phyloP scores from a whole-genome alignment of 2,329 filamentous ascomycete species.

The Didymella keratinophila region DNA sequence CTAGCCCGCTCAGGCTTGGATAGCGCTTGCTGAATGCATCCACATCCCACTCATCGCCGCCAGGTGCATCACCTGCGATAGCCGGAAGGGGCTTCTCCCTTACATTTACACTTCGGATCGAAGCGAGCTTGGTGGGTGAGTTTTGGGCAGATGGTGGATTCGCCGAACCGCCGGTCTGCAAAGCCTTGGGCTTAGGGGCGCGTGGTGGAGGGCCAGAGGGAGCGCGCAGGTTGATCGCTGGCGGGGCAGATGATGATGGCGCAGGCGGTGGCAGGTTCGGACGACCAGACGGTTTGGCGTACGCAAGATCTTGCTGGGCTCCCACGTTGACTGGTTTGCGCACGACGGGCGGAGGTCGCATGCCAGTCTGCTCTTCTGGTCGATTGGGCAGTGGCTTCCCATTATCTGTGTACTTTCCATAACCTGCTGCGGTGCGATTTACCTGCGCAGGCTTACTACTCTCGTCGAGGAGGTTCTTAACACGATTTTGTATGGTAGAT shows the following conservation, averaged over 20 bases:
- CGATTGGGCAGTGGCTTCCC: constrained; percentile 42
- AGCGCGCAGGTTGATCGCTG: constrained; percentile 39
- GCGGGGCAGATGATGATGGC: constrained; percentile 45
- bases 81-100: constrained; percentile 37
- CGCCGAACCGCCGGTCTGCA: constrained; percentile 57
- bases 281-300: constrained; percentile 39
- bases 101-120: constrained; percentile 9
- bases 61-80: constrained; percentile 11
- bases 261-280: constrained; percentile 33
- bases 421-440: constrained; percentile 82
- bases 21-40: constrained; percentile 83
- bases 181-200: constrained; percentile 67
- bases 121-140: constrained; percentile 16
- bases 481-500: constrained; percentile 88
- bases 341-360: constrained; percentile 35
- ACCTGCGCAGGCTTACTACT: constrained; percentile 62
- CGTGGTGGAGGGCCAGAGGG: constrained; percentile 54
- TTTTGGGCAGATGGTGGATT: constrained; percentile 25
- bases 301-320: constrained; percentile 36
- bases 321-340: constrained; percentile 59
- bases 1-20: constrained; percentile 82
- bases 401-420: constrained; percentile 79
- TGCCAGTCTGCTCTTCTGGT: constrained; percentile 38
- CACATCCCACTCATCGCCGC: constrained; percentile 64
- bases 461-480: constrained; percentile 84